Conservation (phyloP, 176 grass and related monocot species). For the Saccharum officinarum region DNA sequence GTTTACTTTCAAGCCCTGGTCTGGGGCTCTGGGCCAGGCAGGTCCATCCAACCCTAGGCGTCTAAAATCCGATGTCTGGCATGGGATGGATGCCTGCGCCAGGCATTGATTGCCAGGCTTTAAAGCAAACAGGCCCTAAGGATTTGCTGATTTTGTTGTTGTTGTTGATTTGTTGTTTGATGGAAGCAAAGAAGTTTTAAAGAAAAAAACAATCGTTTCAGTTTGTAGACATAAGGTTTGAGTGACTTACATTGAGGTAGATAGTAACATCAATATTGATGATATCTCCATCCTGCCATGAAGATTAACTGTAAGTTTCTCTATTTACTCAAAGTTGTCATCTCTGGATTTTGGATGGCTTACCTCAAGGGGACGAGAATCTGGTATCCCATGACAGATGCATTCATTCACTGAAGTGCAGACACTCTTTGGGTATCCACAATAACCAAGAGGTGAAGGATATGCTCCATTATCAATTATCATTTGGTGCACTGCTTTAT, state of each 20-base stretch:
- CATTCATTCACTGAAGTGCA: slow-evolving; percentile 98
- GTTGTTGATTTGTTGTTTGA: background rate
- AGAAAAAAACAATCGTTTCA: slow-evolving; percentile 17
- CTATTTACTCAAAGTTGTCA: background rate
- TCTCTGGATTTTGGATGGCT: slow-evolving; percentile 8
- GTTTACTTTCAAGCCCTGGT: background rate
- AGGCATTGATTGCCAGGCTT: background rate
- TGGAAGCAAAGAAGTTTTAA: background rate
- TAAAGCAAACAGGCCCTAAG: background rate
- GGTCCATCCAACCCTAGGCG: background rate
- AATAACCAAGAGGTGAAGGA: slow-evolving; percentile 91
- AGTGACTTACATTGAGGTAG: slow-evolving; percentile 83
- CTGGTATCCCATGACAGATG: slow-evolving; percentile 97
- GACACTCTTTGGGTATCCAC: slow-evolving; percentile 90
- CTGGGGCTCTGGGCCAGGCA: background rate
- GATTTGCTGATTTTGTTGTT: slow-evolving; percentile 2
- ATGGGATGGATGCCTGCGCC: background rate
- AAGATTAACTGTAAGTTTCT: slow-evolving; percentile 24
- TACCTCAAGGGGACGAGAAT: slow-evolving; percentile 91
- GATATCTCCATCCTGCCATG: slow-evolving; percentile 89
- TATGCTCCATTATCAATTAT: slow-evolving; percentile 91
- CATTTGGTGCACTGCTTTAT: slow-evolving; percentile 94
- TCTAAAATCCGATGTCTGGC: background rate
- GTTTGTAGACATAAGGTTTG: background rate
- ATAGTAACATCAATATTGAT: slow-evolving; percentile 98